Conservation (phyloP, 2,329 filamentous ascomycete genomes). For the Madurella fahalii region DNA sequence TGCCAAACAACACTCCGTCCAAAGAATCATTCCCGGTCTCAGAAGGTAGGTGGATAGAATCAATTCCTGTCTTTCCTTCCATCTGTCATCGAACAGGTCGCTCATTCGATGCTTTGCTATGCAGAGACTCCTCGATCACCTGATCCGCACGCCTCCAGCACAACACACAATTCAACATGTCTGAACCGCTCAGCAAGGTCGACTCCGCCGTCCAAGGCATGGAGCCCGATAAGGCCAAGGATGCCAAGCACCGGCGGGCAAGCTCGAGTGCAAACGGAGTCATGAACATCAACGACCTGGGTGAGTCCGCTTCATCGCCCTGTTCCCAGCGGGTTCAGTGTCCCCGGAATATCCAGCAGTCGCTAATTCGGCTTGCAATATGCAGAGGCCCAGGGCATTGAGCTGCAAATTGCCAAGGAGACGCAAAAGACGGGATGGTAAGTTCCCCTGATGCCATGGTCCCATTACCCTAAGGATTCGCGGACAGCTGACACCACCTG, state of each 20-base stretch:
- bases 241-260: conserved; percentile 63
- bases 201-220: conserved; percentile 86
- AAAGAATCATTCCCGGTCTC: neutral
- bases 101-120: neutral
- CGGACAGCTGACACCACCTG: conserved; percentile 9
- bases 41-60: conserved; percentile 1
- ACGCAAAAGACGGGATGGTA: conserved; percentile 88
- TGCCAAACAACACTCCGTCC: neutral
- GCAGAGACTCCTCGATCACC: neutral
- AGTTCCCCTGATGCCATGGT: conserved; percentile 34
- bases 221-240: conserved; percentile 50
- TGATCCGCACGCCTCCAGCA: conserved; percentile 3
- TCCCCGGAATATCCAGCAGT: conserved; percentile 10
- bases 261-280: conserved; percentile 73
- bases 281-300: conserved; percentile 79
- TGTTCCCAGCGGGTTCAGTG: neutral
- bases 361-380: conserved; percentile 8
- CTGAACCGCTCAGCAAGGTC: conserved; percentile 72
- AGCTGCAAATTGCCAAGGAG: conserved; percentile 71
- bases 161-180: conserved; percentile 31
- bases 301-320: conserved; percentile 49
- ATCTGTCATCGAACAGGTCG: neutral
- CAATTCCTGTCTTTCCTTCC: neutral
- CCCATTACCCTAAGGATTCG: neutral
- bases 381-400: conserved; percentile 67